Base-by-base conservation (phyloP, 345 rosid species). In the Sonneratia alba region DNA sequence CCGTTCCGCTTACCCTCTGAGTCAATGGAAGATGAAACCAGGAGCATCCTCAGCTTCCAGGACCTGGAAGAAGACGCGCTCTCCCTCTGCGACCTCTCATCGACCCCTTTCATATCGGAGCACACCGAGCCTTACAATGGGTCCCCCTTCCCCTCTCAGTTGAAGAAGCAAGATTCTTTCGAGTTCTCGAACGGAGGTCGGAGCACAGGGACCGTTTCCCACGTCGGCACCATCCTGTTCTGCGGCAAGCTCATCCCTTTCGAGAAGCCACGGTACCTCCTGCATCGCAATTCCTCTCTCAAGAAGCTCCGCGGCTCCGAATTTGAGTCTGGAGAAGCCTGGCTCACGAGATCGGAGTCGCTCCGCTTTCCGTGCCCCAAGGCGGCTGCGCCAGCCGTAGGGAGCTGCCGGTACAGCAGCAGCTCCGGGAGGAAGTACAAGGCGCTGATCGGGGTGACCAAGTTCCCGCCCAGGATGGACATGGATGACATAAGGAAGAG, bases 401-500 rank as follows among this genome's bases (percentile, higher is more conserved):
- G 64, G 62, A 40, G 66, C 70, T 40, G n/a, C 55, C 36, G 56
- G 37, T 48, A 61, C 37, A 40, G 57, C 16, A 61, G 42, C 32
- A 6, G 47, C 12, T 22, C 43, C 43, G 19, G 64, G 72, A 69
- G 73, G 56, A 78, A 55, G 72, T 74, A 65, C 36, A 78, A 49
- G 76, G 80, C 70, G 15, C 36, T 80, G 65, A 66, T 83, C 62
- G 86, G 86, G 36, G 32, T 74, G 73, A 75, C 74, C 32, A 86
- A 76, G 76, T 61, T 80, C 72, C 83, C 80, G 24, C 0, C 71
- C n/a, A 75, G 42, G 71, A 75, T 83, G 83, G 81, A 86, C 43
- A 71, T 86, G 42, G 67, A 73, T 38, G 87, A 83, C n/a, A 74
- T 86, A 13, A 82, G 71, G 80, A 79, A 71, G 74, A 81, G 87